Percentiles rank a stretch among this genome's conserved stretches.
phyloP scores from a whole-genome alignment of 306 rosid genomes.

The Rosa lucieae region DNA sequence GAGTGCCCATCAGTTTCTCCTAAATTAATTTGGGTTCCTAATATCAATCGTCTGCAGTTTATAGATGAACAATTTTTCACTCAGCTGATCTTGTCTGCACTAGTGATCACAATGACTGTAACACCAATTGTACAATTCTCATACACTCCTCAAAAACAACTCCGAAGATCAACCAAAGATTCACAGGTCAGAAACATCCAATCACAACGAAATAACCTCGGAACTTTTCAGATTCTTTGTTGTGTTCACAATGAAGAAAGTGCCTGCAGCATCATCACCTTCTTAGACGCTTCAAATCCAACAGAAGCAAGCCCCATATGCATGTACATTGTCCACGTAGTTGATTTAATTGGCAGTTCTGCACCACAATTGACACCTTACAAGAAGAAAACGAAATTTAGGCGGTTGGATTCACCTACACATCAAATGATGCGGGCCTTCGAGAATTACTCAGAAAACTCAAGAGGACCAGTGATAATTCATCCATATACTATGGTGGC shows the following conservation, averaged over 20 bases:
- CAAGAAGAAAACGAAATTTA: conserved; percentile 20
- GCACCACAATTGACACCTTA: conserved; percentile 50
- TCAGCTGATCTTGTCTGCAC: not conserved
- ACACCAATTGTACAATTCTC: conserved; percentile 42
- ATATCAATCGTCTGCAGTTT: not conserved
- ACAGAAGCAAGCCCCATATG: conserved; percentile 33
- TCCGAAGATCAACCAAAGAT: not conserved
- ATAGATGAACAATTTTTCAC: not conserved
- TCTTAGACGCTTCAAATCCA: conserved; percentile 58
- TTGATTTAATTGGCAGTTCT: conserved; percentile 60
- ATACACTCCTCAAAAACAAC: conserved; percentile 41
- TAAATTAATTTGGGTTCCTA: not conserved
- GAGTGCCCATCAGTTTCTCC: not conserved
- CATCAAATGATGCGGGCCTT: conserved; percentile 53
- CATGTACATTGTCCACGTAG: conserved; percentile 43
- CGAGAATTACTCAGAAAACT: conserved; percentile 41
- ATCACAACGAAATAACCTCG: not conserved
- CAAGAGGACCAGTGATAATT: conserved; percentile 31
- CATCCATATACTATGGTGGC: conserved; percentile 44
- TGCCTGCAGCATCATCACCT: conserved; percentile 46
- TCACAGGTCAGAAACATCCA: not conserved
- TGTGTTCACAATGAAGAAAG: conserved; percentile 58
- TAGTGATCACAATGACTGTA: not conserved
- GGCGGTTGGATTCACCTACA: conserved; percentile 12
- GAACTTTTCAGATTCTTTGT: conserved; percentile 18